phyloP scores from a whole-genome alignment of 371 early-diverging fungal species.

The Coemansia sp. region DNA sequence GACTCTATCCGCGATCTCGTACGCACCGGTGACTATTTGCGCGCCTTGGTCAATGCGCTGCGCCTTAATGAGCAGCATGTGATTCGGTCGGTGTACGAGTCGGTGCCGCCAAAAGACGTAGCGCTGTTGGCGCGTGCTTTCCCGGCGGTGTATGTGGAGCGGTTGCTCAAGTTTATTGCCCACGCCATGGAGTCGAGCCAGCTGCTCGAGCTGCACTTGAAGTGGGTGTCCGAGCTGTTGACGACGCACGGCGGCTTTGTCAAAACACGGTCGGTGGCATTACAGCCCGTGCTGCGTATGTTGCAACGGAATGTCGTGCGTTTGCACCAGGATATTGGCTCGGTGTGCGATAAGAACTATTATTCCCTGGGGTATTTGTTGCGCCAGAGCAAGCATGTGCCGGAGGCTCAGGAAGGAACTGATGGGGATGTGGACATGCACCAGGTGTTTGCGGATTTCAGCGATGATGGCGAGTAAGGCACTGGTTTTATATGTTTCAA shows the following conservation, averaged over 20 bases:
- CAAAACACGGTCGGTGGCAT: constrained; percentile 72
- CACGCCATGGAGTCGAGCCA: constrained; percentile 71
- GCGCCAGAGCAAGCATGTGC: constrained; percentile 51
- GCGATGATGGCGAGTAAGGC: constrained; percentile 22
- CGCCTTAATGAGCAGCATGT: constrained; percentile 79
- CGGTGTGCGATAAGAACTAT: constrained; percentile 78
- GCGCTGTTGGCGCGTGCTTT: constrained; percentile 70
- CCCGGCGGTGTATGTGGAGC: constrained; percentile 80
- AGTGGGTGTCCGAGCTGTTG: constrained; percentile 76
- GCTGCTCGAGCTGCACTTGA: constrained; percentile 82
- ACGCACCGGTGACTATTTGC: constrained; percentile 70
- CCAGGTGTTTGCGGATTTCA: constrained; percentile 27
- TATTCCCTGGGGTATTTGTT: constrained; percentile 73
- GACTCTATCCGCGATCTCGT: constrained; percentile 70
- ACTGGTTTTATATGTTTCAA: neutral
- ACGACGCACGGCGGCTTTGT: constrained; percentile 80
- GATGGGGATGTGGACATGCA: constrained; percentile 23
- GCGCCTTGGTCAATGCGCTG: constrained; percentile 89
- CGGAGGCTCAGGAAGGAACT: constrained; percentile 17
- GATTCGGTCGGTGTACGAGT: constrained; percentile 74
- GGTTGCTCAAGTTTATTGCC: constrained; percentile 79
- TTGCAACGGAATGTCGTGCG: constrained; percentile 70
- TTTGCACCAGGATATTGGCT: constrained; percentile 48
- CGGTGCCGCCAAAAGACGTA: constrained; percentile 76
- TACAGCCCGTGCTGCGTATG: constrained; percentile 72